Percentiles rank a stretch among this genome's conserved stretches.
Conservation (phyloP, 208 protist species). For the Acanthamoeba sp. region DNA sequence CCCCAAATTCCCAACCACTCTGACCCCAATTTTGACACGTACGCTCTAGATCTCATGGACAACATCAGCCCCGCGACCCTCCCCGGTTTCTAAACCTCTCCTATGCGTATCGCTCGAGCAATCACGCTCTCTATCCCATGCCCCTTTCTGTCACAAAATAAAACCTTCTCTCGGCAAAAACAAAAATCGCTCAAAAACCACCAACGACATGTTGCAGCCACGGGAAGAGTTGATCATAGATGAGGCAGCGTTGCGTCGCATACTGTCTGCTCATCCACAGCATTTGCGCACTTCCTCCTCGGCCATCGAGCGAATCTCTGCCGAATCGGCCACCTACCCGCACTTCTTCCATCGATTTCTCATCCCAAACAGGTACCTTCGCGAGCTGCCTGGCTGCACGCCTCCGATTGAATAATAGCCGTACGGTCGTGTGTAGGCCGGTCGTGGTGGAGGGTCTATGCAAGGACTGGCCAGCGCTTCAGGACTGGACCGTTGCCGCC, state of each 20-base stretch:
- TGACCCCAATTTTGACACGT: no score
- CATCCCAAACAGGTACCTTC: slow-evolving; percentile 31
- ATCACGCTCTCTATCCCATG: no score
- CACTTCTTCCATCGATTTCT: slow-evolving; percentile 43
- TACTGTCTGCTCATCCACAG: not conserved
- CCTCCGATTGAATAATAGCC: not conserved
- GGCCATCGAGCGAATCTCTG: not conserved
- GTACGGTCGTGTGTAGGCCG: not conserved
- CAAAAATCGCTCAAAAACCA: not conserved
- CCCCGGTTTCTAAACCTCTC: not conserved
- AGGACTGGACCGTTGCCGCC: not conserved
- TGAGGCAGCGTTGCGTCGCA: not conserved
- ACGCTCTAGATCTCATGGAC: slow-evolving; percentile 23
- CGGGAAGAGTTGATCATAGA: not conserved
- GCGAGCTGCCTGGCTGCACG: not conserved
- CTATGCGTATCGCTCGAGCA: not conserved
- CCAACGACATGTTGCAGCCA: not conserved
- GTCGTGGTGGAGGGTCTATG: slow-evolving; percentile 32
- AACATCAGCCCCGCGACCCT: slow-evolving; percentile 3
- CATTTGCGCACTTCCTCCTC: not conserved
- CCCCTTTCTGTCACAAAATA: not conserved
- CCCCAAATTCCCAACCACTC: no score
- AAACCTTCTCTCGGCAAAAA: not conserved
- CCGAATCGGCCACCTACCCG: not conserved
- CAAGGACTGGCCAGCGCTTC: slow-evolving; percentile 1